These are phyloP conservation scores for Phytophthora lateralis DNA, from an alignment of 352 stramenopile genomes.

Conservation along the genomic window DNA sequence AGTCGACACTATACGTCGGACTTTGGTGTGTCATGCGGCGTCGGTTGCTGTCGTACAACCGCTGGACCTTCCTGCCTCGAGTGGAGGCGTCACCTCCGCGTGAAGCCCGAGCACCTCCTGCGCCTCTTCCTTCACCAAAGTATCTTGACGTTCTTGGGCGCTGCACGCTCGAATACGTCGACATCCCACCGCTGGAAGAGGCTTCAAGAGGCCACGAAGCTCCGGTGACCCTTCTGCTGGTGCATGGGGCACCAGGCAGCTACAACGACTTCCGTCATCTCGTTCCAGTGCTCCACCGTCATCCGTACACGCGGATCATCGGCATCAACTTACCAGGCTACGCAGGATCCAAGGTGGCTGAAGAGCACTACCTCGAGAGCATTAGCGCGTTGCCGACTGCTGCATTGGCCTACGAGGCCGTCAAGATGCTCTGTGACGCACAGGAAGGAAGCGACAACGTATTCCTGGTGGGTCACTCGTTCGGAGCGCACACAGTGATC, in stretches of 20 bases:
- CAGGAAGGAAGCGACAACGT: conserved; percentile 28
- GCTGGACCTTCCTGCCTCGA: conserved; percentile 29
- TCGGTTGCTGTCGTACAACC: conserved; percentile 17
- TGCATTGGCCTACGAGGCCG: conserved; percentile 35
- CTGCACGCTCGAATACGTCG: conserved; percentile 45
- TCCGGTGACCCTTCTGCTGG: conserved; percentile 45
- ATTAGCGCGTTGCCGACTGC: conserved; percentile 39
- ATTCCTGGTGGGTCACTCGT: conserved; percentile 60
- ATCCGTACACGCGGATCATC: conserved; percentile 46
- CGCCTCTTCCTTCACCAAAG: conserved; percentile 35
- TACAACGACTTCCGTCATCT: conserved; percentile 63
- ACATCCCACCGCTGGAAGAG: conserved; percentile 20
- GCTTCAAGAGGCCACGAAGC: conserved; percentile 1
- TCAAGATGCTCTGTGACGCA: conserved; percentile 32
- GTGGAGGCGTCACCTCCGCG: conserved; percentile 6
- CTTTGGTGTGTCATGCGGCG: conserved; percentile 2
- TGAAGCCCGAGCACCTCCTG: conserved; percentile 23
- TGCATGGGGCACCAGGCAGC: conserved; percentile 63
- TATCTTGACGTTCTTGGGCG: conserved; percentile 35
- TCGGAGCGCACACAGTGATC: conserved; percentile 55
- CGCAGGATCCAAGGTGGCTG: conserved; percentile 27
- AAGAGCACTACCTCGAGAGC: conserved; percentile 37
- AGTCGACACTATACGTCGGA: conserved; percentile 27
- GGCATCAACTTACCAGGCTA: conserved; percentile 67
- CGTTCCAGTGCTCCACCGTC: conserved; percentile 39